Conservation (phyloP, 305 asterid genomes). For the Ruellia speciosa region DNA sequence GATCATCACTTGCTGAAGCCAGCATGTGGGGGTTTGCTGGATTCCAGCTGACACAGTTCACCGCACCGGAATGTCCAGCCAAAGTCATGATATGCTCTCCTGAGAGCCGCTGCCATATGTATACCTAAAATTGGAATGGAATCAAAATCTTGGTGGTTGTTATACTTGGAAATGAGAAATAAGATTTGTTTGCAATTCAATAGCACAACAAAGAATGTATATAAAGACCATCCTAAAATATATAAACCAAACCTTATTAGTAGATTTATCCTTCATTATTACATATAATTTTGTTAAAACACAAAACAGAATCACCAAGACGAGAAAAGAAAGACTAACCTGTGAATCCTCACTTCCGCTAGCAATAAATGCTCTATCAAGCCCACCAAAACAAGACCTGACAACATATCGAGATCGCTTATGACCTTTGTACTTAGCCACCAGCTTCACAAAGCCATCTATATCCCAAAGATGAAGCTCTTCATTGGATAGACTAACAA, state of each 20-base stretch:
- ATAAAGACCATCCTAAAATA: too few relatives aligned
- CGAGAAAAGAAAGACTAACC: background rate
- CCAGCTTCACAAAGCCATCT: constrained; percentile 24
- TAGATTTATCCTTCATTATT: too few relatives aligned
- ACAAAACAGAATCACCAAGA: too few relatives aligned
- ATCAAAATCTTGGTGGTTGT: too few relatives aligned
- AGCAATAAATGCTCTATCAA: constrained; percentile 40
- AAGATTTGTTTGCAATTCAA: too few relatives aligned
- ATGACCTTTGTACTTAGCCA: constrained; percentile 33
- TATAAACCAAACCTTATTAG: too few relatives aligned
- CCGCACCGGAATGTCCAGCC: constrained; percentile 62
- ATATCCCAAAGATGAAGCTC: constrained; percentile 50
- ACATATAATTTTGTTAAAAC: too few relatives aligned
- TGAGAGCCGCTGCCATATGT: constrained; percentile 58
- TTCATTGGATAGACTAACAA: constrained; percentile 31
- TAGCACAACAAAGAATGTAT: too few relatives aligned
- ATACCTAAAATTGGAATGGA: constrained; percentile 42
- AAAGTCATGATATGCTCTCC: constrained; percentile 43
- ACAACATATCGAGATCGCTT: constrained; percentile 30
- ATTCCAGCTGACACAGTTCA: constrained; percentile 89
- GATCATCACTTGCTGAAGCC: constrained; percentile 86
- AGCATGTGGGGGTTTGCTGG: constrained; percentile 75
- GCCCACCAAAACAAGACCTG: constrained; percentile 45
- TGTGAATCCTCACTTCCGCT: constrained; percentile 88
- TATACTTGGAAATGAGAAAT: too few relatives aligned